A percentile compares a stretch with the other conserved stretches of the same genome.
Evolutionary conservation across 2,329 filamentous ascomycete species (phyloP).

Genomic region (Neonectria sp.): DNA sequence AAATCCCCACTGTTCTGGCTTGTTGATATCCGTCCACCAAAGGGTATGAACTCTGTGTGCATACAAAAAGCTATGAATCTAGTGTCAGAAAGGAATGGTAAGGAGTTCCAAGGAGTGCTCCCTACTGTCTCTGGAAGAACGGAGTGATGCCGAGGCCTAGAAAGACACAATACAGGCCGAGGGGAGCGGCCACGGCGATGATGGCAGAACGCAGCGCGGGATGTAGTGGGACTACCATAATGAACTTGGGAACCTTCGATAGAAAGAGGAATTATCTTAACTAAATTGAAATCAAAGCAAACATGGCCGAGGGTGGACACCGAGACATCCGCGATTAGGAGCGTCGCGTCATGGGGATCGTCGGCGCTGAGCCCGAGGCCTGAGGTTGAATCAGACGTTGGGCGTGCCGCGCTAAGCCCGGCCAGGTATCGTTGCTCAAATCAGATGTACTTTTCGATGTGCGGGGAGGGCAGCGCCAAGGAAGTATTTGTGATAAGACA

Average conservation of each 20-base stretch:
- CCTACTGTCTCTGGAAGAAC: slow-evolving; percentile 84
- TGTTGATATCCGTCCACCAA: slow-evolving; percentile 80
- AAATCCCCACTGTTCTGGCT: slow-evolving; percentile 89
- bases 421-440: slow-evolving; percentile 28
- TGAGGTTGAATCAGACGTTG: slow-evolving; percentile 46
- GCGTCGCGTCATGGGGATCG: slow-evolving; percentile 21
- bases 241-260: neutral
- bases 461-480: slow-evolving; percentile 19
- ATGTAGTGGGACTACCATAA: slow-evolving; percentile 43
- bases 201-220: slow-evolving; percentile 52
- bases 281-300: slow-evolving; percentile 7
- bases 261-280: slow-evolving; percentile 3
- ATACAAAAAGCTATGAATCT: slow-evolving; percentile 78
- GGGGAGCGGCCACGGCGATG: slow-evolving; percentile 69
- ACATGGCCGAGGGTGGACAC: slow-evolving; percentile 14
- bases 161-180: slow-evolving; percentile 77
- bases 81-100: slow-evolving; percentile 30
- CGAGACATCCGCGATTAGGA: slow-evolving; percentile 5
- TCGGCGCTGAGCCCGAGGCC: slow-evolving; percentile 29
- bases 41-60: slow-evolving; percentile 83
- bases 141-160: slow-evolving; percentile 78
- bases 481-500: slow-evolving; percentile 37
- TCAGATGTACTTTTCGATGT: slow-evolving; percentile 37
- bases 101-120: slow-evolving; percentile 47
- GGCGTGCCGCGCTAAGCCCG: slow-evolving; percentile 42